These are phyloP conservation scores for Fusarium phyllophilum DNA, from an alignment of 2,329 filamentous ascomycete genomes.

Conservation along the genomic window DNA sequence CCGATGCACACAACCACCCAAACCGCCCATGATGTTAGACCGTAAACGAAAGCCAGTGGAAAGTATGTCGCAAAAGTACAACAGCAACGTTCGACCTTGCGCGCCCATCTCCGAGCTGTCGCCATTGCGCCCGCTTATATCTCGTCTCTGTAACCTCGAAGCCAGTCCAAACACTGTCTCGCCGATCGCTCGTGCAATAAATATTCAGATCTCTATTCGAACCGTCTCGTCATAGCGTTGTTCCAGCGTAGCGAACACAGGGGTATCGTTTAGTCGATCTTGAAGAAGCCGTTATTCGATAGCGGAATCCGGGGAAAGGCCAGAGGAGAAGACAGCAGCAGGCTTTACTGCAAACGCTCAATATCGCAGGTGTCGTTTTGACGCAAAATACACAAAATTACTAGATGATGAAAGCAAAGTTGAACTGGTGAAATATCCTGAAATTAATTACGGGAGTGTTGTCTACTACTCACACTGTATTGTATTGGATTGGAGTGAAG, in stretches of 20 bases:
- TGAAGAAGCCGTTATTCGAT: conserved; percentile 20
- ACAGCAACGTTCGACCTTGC: conserved; percentile 82
- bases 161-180: neutral
- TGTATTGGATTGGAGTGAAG: conserved; percentile 9
- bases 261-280: conserved; percentile 13
- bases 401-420: conserved; percentile 3
- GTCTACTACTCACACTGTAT: neutral
- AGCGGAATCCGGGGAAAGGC: neutral
- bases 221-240: conserved; percentile 23
- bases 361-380: neutral
- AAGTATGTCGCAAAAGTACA: conserved; percentile 83
- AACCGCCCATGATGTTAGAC: conserved; percentile 91
- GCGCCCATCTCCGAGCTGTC: conserved; percentile 72
- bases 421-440: conserved; percentile 7
- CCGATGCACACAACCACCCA: conserved; percentile 86
- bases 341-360: neutral
- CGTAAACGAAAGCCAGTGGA: conserved; percentile 89
- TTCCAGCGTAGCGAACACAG: conserved; percentile 20
- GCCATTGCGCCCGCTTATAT: conserved; percentile 26
- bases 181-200: conserved; percentile 3
- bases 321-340: neutral
- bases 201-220: neutral
- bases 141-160: neutral
- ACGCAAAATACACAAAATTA: conserved; percentile 7
- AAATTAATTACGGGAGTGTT: conserved; percentile 23